These are phyloP conservation scores for Testicularia cyperi DNA, from an alignment of 1,284 basidiomycete genomes.

Conservation along the genomic window DNA sequence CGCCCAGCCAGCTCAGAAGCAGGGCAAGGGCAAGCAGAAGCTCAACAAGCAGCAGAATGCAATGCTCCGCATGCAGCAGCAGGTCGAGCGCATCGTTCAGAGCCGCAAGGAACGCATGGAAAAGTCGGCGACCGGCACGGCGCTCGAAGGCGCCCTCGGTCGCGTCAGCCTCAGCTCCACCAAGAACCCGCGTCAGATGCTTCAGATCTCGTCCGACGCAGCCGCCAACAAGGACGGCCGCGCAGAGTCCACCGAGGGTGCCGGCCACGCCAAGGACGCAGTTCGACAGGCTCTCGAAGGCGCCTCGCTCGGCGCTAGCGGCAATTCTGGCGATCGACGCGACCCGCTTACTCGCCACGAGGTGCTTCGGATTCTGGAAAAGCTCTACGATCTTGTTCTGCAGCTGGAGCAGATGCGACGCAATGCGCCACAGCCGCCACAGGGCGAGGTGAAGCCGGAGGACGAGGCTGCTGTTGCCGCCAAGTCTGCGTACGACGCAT, in stretches of 20 bases:
- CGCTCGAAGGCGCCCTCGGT: slow-evolving; percentile 90
- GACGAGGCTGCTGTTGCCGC: slow-evolving; percentile 30
- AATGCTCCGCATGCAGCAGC: slow-evolving; percentile 94
- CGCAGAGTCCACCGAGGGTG: slow-evolving; percentile 17
- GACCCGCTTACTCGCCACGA: slow-evolving; percentile 73
- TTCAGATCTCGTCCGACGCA: slow-evolving; percentile 72
- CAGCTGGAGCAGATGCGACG: slow-evolving; percentile 82
- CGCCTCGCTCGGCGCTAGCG: slow-evolving; percentile 55
- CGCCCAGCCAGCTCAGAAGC: slow-evolving; percentile 11
- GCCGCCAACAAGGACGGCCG: slow-evolving; percentile 18
- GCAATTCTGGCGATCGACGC: slow-evolving; percentile 63
- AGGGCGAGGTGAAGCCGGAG: slow-evolving; percentile 60
- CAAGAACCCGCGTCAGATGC: slow-evolving; percentile 87
- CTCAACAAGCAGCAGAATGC: slow-evolving; percentile 72
- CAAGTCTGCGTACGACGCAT: slow-evolving; percentile 15
- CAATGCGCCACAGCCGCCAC: slow-evolving; percentile 68
- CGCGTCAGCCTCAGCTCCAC: slow-evolving; percentile 88
- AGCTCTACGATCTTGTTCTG: slow-evolving; percentile 80
- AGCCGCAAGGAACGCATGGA: slow-evolving; percentile 72
- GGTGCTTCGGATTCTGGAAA: slow-evolving; percentile 77
- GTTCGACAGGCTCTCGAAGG: slow-evolving; percentile 52
- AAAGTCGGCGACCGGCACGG: slow-evolving; percentile 45
- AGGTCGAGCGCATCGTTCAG: slow-evolving; percentile 94
- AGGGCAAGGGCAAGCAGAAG: slow-evolving; percentile 42
- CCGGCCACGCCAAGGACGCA: slow-evolving; percentile 42